Conservation (phyloP, 768 basidiomycete species). For the Austroboletus eburneus region DNA sequence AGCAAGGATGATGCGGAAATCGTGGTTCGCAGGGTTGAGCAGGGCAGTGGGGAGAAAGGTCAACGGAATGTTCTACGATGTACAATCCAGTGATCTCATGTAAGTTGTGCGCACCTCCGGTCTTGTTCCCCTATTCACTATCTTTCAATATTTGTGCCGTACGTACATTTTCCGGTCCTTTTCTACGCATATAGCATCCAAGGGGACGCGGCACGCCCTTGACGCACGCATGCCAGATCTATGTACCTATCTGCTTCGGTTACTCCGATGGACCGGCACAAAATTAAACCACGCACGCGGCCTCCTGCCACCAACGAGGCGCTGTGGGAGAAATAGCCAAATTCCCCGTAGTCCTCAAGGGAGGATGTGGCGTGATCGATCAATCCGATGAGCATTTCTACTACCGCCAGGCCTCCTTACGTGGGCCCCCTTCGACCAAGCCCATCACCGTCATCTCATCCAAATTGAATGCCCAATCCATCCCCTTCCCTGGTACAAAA, state of each 20-base stretch:
- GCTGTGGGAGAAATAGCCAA: constrained; percentile 1
- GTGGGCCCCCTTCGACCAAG: neutral
- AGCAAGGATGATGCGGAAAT: constrained; percentile 16
- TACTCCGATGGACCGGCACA: neutral
- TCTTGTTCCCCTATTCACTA: neutral
- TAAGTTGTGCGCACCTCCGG: constrained; percentile 5
- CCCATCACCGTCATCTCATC: constrained; percentile 5
- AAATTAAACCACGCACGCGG: neutral
- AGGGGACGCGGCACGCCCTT: neutral
- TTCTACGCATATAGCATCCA: no score
- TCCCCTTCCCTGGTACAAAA: neutral
- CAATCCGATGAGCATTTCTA: constrained; percentile 3
- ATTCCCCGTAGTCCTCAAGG: neutral
- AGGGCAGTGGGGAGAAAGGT: neutral
- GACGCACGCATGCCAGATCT: neutral
- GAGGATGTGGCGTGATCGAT: constrained; percentile 10
- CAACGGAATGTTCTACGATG: constrained; percentile 8
- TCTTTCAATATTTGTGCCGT: no score
- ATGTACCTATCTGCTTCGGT: neutral
- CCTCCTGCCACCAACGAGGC: constrained; percentile 19
- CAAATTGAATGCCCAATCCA: constrained; percentile 3
- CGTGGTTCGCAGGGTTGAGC: constrained; percentile 17
- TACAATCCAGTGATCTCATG: constrained; percentile 16
- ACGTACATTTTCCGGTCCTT: no score
- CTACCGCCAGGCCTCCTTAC: neutral